These are phyloP conservation scores for Paraconiothyrium brasiliense DNA, from an alignment of 2,329 filamentous ascomycete species.

Conservation along the genomic window DNA sequence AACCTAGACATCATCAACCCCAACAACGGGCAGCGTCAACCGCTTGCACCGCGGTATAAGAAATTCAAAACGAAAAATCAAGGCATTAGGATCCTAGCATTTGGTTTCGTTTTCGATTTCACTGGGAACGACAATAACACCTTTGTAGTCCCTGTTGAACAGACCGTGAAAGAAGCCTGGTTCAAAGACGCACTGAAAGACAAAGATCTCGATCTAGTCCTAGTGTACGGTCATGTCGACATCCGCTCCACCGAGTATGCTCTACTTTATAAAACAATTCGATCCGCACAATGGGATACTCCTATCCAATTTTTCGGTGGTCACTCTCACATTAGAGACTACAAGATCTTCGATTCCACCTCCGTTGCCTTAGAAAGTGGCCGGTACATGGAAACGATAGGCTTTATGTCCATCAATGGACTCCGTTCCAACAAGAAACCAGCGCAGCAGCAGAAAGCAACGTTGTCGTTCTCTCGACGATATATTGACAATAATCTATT, in stretches of 20 bases:
- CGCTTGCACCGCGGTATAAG: slow-evolving; percentile 82
- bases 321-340: slow-evolving; percentile 88
- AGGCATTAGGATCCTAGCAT: slow-evolving; percentile 82
- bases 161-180: slow-evolving; percentile 86
- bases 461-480: slow-evolving; percentile 73
- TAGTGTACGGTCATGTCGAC: slow-evolving; percentile 86
- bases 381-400: slow-evolving; percentile 93
- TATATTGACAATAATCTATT: slow-evolving; percentile 96
- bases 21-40: slow-evolving; percentile 73
- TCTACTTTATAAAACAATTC: slow-evolving; percentile 79
- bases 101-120: slow-evolving; percentile 97
- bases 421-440: slow-evolving; percentile 51
- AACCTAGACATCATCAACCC: slow-evolving; percentile 90
- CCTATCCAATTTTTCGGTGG: slow-evolving; percentile 94
- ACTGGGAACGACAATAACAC: slow-evolving; percentile 91
- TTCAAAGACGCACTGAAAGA: slow-evolving; percentile 87
- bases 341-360: slow-evolving; percentile 78
- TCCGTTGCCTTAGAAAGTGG: slow-evolving; percentile 86
- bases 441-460: slow-evolving; percentile 27
- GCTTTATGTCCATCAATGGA: slow-evolving; percentile 87
- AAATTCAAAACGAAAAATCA: slow-evolving; percentile 94
- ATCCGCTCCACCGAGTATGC: slow-evolving; percentile 83
- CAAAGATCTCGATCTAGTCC: slow-evolving; percentile 81
- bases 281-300: slow-evolving; percentile 77
- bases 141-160: slow-evolving; percentile 78